These are phyloP conservation scores for Allium cepa DNA, from an alignment of 106 monocot genomes.

Conservation along the genomic window DNA sequence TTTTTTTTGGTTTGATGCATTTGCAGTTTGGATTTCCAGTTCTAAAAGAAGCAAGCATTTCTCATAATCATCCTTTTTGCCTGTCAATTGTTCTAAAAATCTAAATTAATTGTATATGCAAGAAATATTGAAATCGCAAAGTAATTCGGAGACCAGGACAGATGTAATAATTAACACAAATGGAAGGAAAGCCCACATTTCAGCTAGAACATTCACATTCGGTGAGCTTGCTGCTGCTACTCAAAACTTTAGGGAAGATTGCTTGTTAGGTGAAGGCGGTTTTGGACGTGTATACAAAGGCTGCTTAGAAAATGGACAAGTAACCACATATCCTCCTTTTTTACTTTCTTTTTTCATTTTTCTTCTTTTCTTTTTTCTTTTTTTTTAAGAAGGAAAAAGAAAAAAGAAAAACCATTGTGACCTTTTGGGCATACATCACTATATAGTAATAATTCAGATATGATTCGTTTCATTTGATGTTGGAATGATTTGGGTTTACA, in stretches of 20 bases:
- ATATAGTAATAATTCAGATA: too few relatives aligned
- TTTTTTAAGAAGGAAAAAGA: too few relatives aligned
- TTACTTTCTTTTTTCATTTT: neutral
- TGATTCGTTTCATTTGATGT: neutral
- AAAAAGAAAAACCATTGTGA: too few relatives aligned
- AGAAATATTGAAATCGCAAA: slow-evolving; percentile 40
- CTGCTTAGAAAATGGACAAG: slow-evolving; percentile 8
- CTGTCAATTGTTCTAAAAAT: neutral
- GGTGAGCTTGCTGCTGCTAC: slow-evolving; percentile 11
- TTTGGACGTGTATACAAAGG: slow-evolving; percentile 14
- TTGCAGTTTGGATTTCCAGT: too few relatives aligned
- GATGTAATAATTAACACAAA: slow-evolving; percentile 25
- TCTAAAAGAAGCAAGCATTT: too few relatives aligned
- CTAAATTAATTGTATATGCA: slow-evolving; percentile 9
- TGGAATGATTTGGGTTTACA: neutral
- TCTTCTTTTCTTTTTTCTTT: neutral
- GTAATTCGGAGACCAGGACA: slow-evolving; percentile 31
- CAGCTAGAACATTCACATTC: slow-evolving; percentile 9
- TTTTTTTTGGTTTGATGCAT: too few relatives aligned
- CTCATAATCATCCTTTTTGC: too few relatives aligned
- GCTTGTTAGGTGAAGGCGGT: slow-evolving; percentile 11
- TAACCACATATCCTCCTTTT: neutral
- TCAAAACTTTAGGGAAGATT: slow-evolving; percentile 8
- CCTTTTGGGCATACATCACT: too few relatives aligned
- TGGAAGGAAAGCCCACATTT: slow-evolving; percentile 12